These are phyloP conservation scores for Selenicereus undatus DNA, from an alignment of 148 eudicot genomes.

Conservation along the genomic window DNA sequence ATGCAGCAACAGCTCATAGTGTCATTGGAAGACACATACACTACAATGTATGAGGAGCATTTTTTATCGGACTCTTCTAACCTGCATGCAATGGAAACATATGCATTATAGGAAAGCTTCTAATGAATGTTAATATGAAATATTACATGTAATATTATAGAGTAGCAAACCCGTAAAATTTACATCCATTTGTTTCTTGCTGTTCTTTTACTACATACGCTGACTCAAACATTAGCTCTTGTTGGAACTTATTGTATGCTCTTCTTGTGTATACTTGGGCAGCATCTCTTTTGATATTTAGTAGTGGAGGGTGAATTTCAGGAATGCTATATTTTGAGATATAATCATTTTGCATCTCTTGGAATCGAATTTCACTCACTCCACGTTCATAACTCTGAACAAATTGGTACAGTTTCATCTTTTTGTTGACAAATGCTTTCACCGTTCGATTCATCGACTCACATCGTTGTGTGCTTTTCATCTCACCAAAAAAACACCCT, in stretches of 20 bases:
- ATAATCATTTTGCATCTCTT: not conserved
- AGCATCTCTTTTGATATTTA: not conserved
- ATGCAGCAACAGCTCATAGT: not conserved
- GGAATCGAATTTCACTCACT: not conserved
- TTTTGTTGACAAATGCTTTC: not conserved
- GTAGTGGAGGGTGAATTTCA: not conserved
- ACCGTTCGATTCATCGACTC: not conserved
- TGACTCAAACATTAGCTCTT: not conserved
- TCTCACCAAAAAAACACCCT: not conserved
- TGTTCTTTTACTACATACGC: not conserved
- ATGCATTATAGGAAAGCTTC: not conserved
- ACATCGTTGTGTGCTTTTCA: not conserved
- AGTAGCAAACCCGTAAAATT: not conserved
- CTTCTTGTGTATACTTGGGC: not conserved
- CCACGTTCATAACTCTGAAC: not conserved
- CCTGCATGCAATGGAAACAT: not conserved
- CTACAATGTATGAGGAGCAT: not conserved
- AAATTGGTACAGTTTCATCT: not conserved
- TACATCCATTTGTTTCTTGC: not conserved
- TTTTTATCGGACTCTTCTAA: not conserved
- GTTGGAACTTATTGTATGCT: not conserved
- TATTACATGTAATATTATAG: fast-evolving
- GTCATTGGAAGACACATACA: not conserved
- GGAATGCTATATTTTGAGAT: not conserved
- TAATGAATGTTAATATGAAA: not conserved